Base-by-base conservation (phyloP, 768 basidiomycete genomes). In the Auricularia auricula-judae region DNA sequence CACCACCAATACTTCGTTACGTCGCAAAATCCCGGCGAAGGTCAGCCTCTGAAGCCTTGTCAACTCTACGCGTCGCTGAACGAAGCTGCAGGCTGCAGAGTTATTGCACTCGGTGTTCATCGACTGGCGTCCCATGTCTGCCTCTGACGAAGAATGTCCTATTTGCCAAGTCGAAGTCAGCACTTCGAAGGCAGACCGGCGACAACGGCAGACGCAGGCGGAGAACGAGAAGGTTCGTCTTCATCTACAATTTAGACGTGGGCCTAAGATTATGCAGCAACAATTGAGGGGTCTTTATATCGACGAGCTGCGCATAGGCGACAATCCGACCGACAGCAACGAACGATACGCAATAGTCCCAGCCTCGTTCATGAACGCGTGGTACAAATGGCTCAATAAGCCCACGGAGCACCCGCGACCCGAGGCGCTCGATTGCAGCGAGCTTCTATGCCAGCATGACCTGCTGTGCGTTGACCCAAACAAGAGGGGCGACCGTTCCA, bases 201-300 rank as follows among this genome's bases (percentile, higher is more conserved):
- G 79, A 47, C 86, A 84, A 67, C 67, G 80, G 51, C 84, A 87
- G 47, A 85, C 80, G 71, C 81, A 78, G 64, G 87, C 87, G 33
- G 91, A 91, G 71, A 84, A 87, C 21, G 91, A 92, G 75, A 91
- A 89, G 84, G 91, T 87, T 63, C 35, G 64, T 61, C 8, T 7
- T 29, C 33, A 59, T 51, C 56, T 23, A 29, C 56, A 21, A 5
- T 63, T 35, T 42, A 5, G 47, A 36, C 4, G 21, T 63, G 4
- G 39, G 47, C 14, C 36, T 11, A 56, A 56, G 11, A 35, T 29
- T 51, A 3, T 33, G 8, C 62, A 68, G 68, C 64, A 62, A 44
- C 16, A 59, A 5, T 47, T 70, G 47, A 66, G 65, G 63, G 33
- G 33, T 18, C 56, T 66, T 11, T 12, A 59, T 36, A 21, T 54